Evolutionary conservation across 2,329 filamentous ascomycete species (phyloP).

Genomic region (Clonostachys sp.): DNA sequence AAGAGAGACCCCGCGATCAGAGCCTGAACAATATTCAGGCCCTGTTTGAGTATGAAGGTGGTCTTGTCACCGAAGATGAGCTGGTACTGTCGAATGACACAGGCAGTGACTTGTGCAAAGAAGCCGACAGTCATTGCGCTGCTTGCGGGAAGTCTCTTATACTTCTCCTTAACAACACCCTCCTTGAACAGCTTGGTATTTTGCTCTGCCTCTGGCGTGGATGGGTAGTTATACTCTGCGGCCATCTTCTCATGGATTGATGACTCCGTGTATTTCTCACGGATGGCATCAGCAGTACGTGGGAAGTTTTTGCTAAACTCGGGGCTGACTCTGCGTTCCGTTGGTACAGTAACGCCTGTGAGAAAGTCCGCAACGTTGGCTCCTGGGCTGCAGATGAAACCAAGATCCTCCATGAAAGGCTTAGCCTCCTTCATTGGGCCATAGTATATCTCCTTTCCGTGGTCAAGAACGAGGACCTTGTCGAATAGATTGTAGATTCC

Average conservation of each 20-base stretch:
- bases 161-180: constrained; percentile 47
- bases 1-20: constrained; percentile 64
- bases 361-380: constrained; percentile 63
- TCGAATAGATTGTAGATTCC: constrained; percentile 67
- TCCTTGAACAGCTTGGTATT: constrained; percentile 49
- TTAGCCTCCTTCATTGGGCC: constrained; percentile 53
- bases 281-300: constrained; percentile 36
- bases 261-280: constrained; percentile 45
- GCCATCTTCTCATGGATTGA: constrained; percentile 44
- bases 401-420: constrained; percentile 60
- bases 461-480: constrained; percentile 64
- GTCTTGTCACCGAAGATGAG: constrained; percentile 62
- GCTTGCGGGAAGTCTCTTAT: constrained; percentile 42
- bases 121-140: constrained; percentile 56
- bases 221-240: constrained; percentile 52
- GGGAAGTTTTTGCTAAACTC: constrained; percentile 35
- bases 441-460: constrained; percentile 62
- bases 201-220: constrained; percentile 37
- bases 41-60: constrained; percentile 59
- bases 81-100: constrained; percentile 57
- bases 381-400: constrained; percentile 57
- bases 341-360: constrained; percentile 59
- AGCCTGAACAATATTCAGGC: constrained; percentile 51
- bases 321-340: constrained; percentile 57
- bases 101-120: constrained; percentile 47